A percentile compares a stretch with the other conserved stretches of the same genome.
Evolutionary conservation across 2,329 filamentous ascomycete genomes (phyloP).

Genomic region (Chrysoporthe puriensis): DNA sequence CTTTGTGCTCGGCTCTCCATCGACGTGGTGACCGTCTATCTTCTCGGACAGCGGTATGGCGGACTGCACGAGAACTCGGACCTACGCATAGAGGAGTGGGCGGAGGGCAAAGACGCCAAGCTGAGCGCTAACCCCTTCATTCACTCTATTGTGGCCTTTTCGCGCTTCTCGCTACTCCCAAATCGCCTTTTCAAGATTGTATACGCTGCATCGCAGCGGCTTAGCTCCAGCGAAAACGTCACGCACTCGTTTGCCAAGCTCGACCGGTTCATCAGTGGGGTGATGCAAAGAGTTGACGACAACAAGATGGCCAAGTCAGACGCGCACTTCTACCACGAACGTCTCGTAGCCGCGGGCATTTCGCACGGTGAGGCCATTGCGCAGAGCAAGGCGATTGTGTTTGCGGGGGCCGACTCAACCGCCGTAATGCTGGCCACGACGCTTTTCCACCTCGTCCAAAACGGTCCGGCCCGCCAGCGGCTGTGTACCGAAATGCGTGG

Average conservation of each 20-base stretch:
- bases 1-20: conserved; percentile 19
- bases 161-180: conserved; percentile 22
- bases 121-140: conserved; percentile 18
- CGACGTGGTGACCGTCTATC: conserved; percentile 16
- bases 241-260: too few relatives aligned
- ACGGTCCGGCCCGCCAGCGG: conserved; percentile 49
- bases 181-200: conserved; percentile 15
- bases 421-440: conserved; percentile 55
- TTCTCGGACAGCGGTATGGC: conserved; percentile 14
- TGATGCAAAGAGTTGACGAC: not conserved
- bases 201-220: not conserved
- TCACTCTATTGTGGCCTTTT: conserved; percentile 18
- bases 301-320: conserved; percentile 2
- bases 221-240: too few relatives aligned
- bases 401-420: conserved; percentile 58
- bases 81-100: not conserved
- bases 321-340: not conserved
- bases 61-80: conserved; percentile 14
- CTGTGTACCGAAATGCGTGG: conserved; percentile 51
- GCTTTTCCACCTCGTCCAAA: conserved; percentile 62
- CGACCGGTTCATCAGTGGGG: not conserved
- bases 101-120: not conserved
- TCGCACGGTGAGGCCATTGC: conserved; percentile 5
- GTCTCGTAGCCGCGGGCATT: conserved; percentile 15
- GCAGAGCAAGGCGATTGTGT: conserved; percentile 33